A percentile compares a stretch with the other conserved stretches of the same genome.
These are phyloP conservation scores for Bigelowiella natans DNA, from an alignment of 78 protist genomes.

Conservation along the genomic window DNA sequence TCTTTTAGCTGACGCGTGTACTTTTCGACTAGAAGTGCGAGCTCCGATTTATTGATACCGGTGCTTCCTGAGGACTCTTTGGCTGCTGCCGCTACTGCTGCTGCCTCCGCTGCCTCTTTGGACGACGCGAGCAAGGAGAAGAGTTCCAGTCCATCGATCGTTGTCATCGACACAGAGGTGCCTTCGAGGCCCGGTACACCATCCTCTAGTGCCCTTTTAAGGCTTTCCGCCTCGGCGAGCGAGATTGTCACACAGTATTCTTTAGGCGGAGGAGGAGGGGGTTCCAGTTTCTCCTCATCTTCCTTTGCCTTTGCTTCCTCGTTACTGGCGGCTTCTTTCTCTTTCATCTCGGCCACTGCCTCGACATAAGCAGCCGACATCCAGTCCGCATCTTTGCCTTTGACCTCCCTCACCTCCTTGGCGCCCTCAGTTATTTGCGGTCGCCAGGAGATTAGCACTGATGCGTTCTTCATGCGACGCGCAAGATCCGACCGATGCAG, in stretches of 20 bases:
- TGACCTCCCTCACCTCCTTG: background rate
- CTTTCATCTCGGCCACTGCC: background rate
- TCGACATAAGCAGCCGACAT: background rate
- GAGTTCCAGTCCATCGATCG: background rate
- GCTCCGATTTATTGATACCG: background rate
- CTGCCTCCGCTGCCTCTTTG: background rate
- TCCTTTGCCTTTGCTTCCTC: background rate
- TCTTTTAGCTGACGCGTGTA: background rate
- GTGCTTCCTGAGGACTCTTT: too few relatives aligned
- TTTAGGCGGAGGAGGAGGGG: background rate
- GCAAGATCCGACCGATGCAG: background rate
- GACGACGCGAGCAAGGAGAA: background rate
- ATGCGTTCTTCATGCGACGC: background rate
- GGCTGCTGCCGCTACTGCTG: too few relatives aligned
- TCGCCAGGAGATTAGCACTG: background rate
- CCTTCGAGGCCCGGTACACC: background rate
- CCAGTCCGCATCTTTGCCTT: background rate
- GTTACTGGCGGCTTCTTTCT: background rate
- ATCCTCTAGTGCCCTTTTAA: conserved; percentile 35
- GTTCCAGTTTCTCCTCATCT: background rate
- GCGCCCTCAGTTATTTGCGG: background rate
- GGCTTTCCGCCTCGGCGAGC: conserved; percentile 57
- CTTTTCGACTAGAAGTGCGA: background rate
- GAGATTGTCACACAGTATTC: conserved; percentile 27
- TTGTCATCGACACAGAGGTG: background rate